Base-by-base conservation (phyloP, 2,329 filamentous ascomycete species). In the Clonostachys rhizophaga region DNA sequence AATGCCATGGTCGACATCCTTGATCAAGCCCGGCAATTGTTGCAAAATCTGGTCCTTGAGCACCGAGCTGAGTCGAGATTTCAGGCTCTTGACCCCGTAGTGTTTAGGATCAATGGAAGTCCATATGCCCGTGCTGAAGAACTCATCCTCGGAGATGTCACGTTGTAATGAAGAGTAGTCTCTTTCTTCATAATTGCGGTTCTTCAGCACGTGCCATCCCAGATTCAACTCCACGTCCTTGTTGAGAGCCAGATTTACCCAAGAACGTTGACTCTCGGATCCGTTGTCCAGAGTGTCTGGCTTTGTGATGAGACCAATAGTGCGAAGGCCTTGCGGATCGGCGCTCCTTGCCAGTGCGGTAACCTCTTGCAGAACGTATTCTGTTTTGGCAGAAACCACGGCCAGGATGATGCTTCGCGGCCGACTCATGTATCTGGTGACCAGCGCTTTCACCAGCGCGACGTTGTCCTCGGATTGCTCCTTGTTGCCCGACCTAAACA, bases 291-390 rank as follows among this genome's bases (percentile, higher is more conserved):
- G 37, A 5, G 52, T 58, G 50, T 83, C 78, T 0, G 78, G 77
- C 56, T 82, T 83, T 0, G 80, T 83, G 50, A 83, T 75, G 48
- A 83, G 69, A 4, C 78, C 78, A 0, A 83, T 56, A 0, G 78
- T 82, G 4, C 78, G 72, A 1, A 39, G 24, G 2, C 68, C 61
- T 1, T 49, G 20, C 0, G 56, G 53, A 18, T 63, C 60, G 0
- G 55, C 49, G 2, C 45, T 17, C 5, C 50, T 49, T 6, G 78
- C 69, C 41, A 74, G 54, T 9, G 75, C 68, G 0, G 80, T 62
- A 5, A 87, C 74, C 9, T 71, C 64, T 54, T 88, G 83, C 34
- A 81, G 76, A 6, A 76, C 76, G 52, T 74, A 74, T 45, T 86
- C 78, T 34, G 72, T 73, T 45, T 75, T 77, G 2, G 78, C 79